Evolutionary conservation across 2,329 filamentous ascomycete genomes (phyloP).

Genomic region (Monosporascus sp.): DNA sequence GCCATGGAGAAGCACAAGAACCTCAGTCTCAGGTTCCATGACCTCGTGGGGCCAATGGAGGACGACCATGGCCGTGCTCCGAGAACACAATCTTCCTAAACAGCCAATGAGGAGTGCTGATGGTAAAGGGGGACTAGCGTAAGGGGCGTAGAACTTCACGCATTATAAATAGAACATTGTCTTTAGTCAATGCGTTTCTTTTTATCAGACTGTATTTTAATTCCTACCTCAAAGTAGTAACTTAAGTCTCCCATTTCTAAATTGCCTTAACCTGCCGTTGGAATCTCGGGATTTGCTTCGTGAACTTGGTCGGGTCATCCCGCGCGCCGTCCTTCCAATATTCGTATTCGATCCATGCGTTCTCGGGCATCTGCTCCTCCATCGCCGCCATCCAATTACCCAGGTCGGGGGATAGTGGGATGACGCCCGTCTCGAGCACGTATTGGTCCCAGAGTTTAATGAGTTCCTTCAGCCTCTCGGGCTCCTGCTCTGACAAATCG

Average conservation of each 20-base stretch:
- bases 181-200: neutral
- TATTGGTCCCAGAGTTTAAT: constrained; percentile 31
- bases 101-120: neutral
- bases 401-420: constrained; percentile 54
- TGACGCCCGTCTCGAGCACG: constrained; percentile 50
- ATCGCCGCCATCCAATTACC: constrained; percentile 55
- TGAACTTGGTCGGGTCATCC: constrained; percentile 42
- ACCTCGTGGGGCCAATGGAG: neutral
- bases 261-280: constrained; percentile 20
- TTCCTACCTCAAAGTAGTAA: neutral
- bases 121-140: neutral
- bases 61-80: neutral
- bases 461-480: constrained; percentile 26
- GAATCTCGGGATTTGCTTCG: constrained; percentile 24
- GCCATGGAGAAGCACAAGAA: neutral
- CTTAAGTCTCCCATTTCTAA: constrained; percentile 3
- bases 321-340: constrained; percentile 47
- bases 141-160: neutral
- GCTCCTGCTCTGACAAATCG: constrained; percentile 30
- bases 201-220: neutral
- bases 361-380: constrained; percentile 61
- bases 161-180: neutral
- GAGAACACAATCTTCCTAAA: too few relatives aligned
- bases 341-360: constrained; percentile 62
- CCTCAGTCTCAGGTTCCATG: neutral